These are phyloP conservation scores for Spinacia oleracea DNA, from an alignment of 179 eudicot species.

Conservation along the genomic window DNA sequence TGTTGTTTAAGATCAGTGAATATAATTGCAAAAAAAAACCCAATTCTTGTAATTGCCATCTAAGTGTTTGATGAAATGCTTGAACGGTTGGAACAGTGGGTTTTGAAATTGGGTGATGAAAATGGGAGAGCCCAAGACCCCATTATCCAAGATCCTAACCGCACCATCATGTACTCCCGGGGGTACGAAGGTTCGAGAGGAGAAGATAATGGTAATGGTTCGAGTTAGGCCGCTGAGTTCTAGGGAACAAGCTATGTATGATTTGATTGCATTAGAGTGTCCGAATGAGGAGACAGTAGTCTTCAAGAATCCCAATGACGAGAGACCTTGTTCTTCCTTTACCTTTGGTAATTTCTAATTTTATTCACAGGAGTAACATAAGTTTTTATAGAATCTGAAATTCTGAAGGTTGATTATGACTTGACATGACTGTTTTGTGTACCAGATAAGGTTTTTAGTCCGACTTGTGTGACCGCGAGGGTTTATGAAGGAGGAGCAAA, in stretches of 20 bases:
- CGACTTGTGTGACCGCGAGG: constrained; percentile 54
- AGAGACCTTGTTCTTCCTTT: constrained; percentile 58
- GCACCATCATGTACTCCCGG: constrained; percentile 58
- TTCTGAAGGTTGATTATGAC: constrained; percentile 10
- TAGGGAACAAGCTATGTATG: constrained; percentile 76
- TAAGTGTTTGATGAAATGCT: constrained; percentile 24
- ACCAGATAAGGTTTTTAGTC: constrained; percentile 85
- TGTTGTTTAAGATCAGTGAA: neutral
- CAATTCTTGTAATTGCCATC: neutral
- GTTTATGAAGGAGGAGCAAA: constrained; percentile 93
- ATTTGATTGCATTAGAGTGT: constrained; percentile 90
- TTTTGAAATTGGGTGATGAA: constrained; percentile 21
- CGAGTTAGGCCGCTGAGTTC: constrained; percentile 87
- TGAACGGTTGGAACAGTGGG: constrained; percentile 18
- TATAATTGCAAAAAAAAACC: neutral
- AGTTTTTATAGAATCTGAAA: neutral
- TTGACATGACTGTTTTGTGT: constrained; percentile 13
- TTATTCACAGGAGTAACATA: neutral
- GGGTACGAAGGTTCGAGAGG: constrained; percentile 59
- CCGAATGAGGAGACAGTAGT: constrained; percentile 63
- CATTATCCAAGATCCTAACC: constrained; percentile 63
- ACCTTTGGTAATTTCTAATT: constrained; percentile 59
- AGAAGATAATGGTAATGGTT: constrained; percentile 88
- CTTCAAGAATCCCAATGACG: constrained; percentile 66
- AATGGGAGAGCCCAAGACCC: constrained; percentile 54